phyloP scores from a whole-genome alignment of 805 yeast species.

The Lipomyces anomalus region DNA sequence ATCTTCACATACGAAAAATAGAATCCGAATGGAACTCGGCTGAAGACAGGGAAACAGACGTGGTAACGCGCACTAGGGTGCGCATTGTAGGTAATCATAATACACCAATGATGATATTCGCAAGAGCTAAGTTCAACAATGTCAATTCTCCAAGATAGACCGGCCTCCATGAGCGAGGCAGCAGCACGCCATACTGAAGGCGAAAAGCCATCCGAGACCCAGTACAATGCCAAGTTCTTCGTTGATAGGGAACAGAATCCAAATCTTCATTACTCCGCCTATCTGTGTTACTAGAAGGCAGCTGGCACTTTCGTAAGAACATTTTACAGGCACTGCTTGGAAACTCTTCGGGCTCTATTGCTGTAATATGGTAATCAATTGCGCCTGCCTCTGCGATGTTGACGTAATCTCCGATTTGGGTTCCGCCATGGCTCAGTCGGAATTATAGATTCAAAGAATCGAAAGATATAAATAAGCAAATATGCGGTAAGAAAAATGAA shows the following conservation, averaged over 20 bases:
- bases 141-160: constrained; percentile 41
- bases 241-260: not conserved
- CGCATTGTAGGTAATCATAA: constrained; percentile 56
- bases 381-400: no score
- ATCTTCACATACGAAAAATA: constrained; percentile 71
- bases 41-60: constrained; percentile 69
- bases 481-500: no score
- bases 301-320: not conserved
- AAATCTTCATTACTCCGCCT: constrained; percentile 1
- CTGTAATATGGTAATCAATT: no score
- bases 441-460: no score
- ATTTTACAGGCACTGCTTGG: not conserved
- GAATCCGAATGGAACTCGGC: constrained; percentile 77
- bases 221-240: constrained; percentile 57
- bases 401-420: no score
- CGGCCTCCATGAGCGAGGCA: constrained; percentile 41
- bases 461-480: no score
- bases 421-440: no score
- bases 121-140: constrained; percentile 62
- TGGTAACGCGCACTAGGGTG: constrained; percentile 69
- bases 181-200: constrained; percentile 79
- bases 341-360: no score
- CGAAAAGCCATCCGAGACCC: constrained; percentile 88
- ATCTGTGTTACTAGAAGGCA: not conserved
- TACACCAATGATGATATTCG: constrained; percentile 68